phyloP scores from a whole-genome alignment of 257 asterid genomes.

The Nicotiana tabacum region DNA sequence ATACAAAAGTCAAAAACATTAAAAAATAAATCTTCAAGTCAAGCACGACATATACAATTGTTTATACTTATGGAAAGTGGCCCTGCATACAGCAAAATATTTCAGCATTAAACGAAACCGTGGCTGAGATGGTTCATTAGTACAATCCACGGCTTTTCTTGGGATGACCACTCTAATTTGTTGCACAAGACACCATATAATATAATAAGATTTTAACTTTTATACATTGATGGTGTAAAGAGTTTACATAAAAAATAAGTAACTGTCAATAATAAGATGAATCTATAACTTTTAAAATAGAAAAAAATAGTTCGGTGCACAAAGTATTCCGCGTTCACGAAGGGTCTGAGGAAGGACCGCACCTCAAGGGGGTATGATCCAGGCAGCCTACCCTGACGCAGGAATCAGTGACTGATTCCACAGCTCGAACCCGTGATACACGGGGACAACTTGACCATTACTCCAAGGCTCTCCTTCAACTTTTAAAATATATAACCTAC shows the following conservation, averaged over 20 bases:
- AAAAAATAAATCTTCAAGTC: neutral
- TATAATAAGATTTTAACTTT: neutral
- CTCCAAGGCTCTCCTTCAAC: too few relatives aligned
- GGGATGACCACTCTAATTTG: neutral
- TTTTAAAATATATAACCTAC: neutral
- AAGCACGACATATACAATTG: neutral
- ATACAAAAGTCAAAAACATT: slow-evolving; percentile 5
- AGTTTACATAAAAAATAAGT: neutral
- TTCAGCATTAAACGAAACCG: neutral
- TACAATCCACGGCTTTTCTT: neutral
- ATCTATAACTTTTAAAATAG: neutral
- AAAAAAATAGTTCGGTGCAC: rapidly evolving
- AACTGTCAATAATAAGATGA: neutral
- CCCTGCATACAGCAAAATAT: neutral
- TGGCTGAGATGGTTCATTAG: neutral
- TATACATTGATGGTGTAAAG: neutral
- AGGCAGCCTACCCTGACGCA: too few relatives aligned
- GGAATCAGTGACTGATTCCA: too few relatives aligned
- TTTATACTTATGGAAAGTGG: neutral
- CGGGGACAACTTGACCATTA: too few relatives aligned
- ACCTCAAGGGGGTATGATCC: too few relatives aligned
- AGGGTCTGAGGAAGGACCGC: too few relatives aligned
- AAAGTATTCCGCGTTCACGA: too few relatives aligned
- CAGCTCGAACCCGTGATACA: too few relatives aligned
- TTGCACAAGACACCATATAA: neutral